phyloP scores from a whole-genome alignment of 176 grass and related monocot species.

The Paspalum vaginatum region DNA sequence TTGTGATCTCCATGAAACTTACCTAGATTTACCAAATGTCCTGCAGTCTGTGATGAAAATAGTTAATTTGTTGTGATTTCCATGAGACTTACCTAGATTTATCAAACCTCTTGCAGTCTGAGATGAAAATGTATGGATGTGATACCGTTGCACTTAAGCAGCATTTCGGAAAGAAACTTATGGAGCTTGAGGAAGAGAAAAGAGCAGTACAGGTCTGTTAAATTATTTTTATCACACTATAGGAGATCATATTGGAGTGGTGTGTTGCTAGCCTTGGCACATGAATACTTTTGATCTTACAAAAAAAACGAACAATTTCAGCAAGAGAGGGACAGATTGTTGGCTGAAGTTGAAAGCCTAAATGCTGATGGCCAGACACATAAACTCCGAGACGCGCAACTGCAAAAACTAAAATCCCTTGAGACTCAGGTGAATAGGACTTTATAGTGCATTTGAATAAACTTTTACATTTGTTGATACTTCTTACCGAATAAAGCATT shows the following conservation, averaged over 20 bases:
- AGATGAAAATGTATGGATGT: slow-evolving; percentile 97
- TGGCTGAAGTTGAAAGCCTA: slow-evolving; percentile 96
- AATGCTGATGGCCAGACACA: slow-evolving; percentile 85
- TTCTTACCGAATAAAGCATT: slow-evolving; percentile 28
- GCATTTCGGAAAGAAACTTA: slow-evolving; percentile 95
- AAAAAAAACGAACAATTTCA: slow-evolving; percentile 57
- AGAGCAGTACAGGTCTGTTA: slow-evolving; percentile 77
- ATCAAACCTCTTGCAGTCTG: slow-evolving; percentile 63
- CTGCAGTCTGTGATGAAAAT: no score
- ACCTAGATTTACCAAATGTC: no score
- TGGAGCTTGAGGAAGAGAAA: slow-evolving; percentile 98
- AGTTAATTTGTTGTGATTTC: no score
- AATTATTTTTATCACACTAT: slow-evolving; percentile 30
- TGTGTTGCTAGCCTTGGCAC: no score
- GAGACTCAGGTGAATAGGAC: slow-evolving; percentile 75
- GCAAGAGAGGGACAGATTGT: slow-evolving; percentile 94
- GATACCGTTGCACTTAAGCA: slow-evolving; percentile 92
- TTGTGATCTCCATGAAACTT: no score
- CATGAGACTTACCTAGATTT: no score
- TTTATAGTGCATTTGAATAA: slow-evolving; percentile 31
- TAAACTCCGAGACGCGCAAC: slow-evolving; percentile 83
- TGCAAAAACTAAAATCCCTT: slow-evolving; percentile 93
- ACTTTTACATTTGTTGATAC: neutral
- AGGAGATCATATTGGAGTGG: neutral
- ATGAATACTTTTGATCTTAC: slow-evolving; percentile 35